Conservation (phyloP, 2,329 filamentous ascomycete species). For the Penicillium rolfsii region DNA sequence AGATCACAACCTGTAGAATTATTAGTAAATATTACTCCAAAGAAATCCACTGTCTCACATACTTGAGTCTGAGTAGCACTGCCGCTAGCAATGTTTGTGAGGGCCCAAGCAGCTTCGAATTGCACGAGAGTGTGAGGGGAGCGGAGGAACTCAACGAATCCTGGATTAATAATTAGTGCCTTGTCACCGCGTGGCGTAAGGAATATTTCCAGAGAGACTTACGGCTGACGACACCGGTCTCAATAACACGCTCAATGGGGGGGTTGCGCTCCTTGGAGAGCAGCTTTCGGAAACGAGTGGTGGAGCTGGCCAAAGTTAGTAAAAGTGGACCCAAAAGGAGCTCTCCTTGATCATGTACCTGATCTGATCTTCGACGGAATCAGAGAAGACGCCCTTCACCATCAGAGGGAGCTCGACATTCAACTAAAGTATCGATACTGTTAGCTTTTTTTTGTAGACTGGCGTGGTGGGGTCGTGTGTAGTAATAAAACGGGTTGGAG, state of each 20-base stretch:
- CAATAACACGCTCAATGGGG: constrained; percentile 98
- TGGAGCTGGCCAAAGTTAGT: constrained; percentile 52
- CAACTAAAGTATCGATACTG: constrained; percentile 62
- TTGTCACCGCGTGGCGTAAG: not conserved
- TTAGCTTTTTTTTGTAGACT: constrained; percentile 18
- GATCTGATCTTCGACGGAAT: constrained; percentile 98
- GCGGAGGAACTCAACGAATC: constrained; percentile 94
- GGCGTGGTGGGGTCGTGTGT: constrained; percentile 24
- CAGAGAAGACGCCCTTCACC: constrained; percentile 97
- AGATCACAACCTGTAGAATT: constrained; percentile 73
- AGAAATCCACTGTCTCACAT: not conserved
- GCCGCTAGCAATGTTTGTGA: constrained; percentile 98
- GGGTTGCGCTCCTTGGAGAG: constrained; percentile 98
- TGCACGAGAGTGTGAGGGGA: constrained; percentile 98
- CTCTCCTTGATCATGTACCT: constrained; percentile 50
- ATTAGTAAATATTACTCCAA: not conserved
- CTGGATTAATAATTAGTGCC: not conserved
- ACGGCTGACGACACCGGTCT: constrained; percentile 94
- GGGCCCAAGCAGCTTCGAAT: constrained; percentile 97
- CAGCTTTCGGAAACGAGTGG: constrained; percentile 97
- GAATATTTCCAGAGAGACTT: not conserved
- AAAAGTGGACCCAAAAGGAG: not conserved
- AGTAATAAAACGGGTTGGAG: constrained; percentile 25
- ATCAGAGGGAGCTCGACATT: constrained; percentile 98
- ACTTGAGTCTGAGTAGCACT: constrained; percentile 91